Base-by-base conservation (phyloP, 1,284 basidiomycete species). In the Sanguinoderma infundibulare region DNA sequence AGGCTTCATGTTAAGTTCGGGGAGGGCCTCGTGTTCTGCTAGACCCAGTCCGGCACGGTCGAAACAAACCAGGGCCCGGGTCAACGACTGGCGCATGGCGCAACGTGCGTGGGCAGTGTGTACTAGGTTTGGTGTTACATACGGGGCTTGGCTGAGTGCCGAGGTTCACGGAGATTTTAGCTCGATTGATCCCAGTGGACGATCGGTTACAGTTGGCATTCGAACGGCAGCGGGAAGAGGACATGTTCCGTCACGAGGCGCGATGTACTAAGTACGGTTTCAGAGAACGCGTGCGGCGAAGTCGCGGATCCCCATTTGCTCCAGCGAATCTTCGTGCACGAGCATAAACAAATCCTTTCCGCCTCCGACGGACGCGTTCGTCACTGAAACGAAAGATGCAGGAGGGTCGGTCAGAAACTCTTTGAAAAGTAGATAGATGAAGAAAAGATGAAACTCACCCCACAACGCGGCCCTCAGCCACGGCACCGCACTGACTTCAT, bases 291-390 rank as follows among this genome's bases (percentile, higher is more conserved):
- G 47, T 30, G 47, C 39, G 7, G 58, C 62, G 35, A 62, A 60
- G 8, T 57, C 56, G 35, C 35, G 53, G 5, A 64, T 39, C 35
- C 35, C 39, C 62, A 64, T 53, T 20, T 53, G 36, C 14, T 54
- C 44, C 39, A 67, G 42, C n/a, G 44, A 44, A 47, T 57, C 47
- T n/a, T 57, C 57, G 38, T 62, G 60, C 2, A 64, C n/a, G 4
- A 64, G n/a, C 58, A 67, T 62, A 57, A 60, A 67, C 12, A 64
- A 46, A 20, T 57, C 60, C 49, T 59, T 62, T 26, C 65, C 62
- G 7, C 62, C 63, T 14, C 65, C 65, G 7, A 64, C 54, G 1
- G 63, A 62, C 7, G 51, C 42, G 26, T 64, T 39, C 10, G 60
- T 64, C 47, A 67, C 62, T 67, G 53, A 38, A 17, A 30, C 1